A percentile compares a stretch with the other conserved stretches of the same genome.
phyloP scores from a whole-genome alignment of 2,329 filamentous ascomycete species.

The Aschersonia sp. region DNA sequence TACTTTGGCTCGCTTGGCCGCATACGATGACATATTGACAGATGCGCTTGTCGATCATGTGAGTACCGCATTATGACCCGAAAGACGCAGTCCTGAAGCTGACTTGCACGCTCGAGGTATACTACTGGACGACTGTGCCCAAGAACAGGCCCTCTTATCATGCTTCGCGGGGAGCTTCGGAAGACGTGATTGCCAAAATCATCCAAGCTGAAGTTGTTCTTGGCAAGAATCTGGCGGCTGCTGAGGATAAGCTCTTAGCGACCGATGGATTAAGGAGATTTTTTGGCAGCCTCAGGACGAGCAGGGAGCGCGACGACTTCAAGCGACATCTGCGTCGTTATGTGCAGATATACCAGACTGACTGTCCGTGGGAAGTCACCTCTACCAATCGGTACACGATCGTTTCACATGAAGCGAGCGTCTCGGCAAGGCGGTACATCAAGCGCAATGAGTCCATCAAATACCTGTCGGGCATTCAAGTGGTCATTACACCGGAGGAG shows the following conservation, averaged over 20 bases:
- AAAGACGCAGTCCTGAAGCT: neutral
- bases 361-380: conserved; percentile 84
- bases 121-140: conserved; percentile 91
- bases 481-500: conserved; percentile 83
- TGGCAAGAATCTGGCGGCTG: conserved; percentile 53
- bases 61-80: conserved; percentile 23
- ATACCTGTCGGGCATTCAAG: conserved; percentile 81
- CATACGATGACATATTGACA: conserved; percentile 90
- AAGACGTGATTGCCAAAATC: conserved; percentile 45
- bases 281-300: conserved; percentile 48
- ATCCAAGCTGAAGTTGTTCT: conserved; percentile 56
- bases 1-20: conserved; percentile 73
- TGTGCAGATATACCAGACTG: conserved; percentile 80
- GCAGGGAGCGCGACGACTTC: conserved; percentile 78
- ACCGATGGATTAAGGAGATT: conserved; percentile 65
- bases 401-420: conserved; percentile 71
- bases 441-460: conserved; percentile 75
- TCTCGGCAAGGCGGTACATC: conserved; percentile 69
- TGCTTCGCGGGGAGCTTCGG: conserved; percentile 62
- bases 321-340: conserved; percentile 76
- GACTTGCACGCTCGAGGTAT: conserved; percentile 45
- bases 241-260: conserved; percentile 57
- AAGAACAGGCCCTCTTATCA: conserved; percentile 86
- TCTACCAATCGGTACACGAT: conserved; percentile 94
- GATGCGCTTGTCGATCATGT: conserved; percentile 93